phyloP scores from a whole-genome alignment of 163 green algal species.

The Scenedesmus sp. region DNA sequence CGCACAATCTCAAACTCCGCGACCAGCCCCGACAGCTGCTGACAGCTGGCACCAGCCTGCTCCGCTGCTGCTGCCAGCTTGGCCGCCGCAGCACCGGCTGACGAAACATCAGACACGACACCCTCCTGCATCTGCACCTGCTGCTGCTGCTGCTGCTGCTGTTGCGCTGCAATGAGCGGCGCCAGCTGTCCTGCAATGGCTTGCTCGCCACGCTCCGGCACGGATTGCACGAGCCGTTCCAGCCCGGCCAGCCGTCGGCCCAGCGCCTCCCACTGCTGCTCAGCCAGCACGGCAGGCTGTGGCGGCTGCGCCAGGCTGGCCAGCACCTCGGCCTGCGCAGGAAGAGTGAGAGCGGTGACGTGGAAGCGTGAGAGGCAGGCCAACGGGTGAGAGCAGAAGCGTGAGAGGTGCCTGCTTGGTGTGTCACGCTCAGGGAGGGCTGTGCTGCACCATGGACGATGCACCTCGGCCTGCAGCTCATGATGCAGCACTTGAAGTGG shows the following conservation, averaged over 20 bases:
- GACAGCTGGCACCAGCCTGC: background rate
- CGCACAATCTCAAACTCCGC: background rate
- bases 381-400: background rate
- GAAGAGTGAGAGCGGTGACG: background rate
- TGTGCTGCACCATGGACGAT: no score
- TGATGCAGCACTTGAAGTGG: no score
- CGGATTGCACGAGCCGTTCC: constrained; percentile 64
- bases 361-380: background rate
- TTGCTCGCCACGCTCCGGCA: constrained; percentile 54
- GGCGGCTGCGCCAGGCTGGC: background rate
- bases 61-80: constrained; percentile 4
- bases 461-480: constrained; percentile 33
- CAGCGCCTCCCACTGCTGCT: constrained; percentile 74
- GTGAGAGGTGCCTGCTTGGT: constrained; percentile 59
- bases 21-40: constrained; percentile 16
- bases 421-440: constrained; percentile 71
- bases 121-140: constrained; percentile 23
- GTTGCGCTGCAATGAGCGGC: constrained; percentile 48
- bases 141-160: constrained; percentile 28
- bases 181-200: constrained; percentile 40
- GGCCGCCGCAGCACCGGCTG: background rate
- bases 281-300: constrained; percentile 53
- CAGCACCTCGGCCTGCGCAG: constrained; percentile 35
- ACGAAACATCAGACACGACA: background rate
- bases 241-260: constrained; percentile 65